Evolutionary conservation across 2,329 filamentous ascomycete genomes (phyloP), one percentile per base, ranked within the genome.

Genomic region (Apiospora aurea): DNA sequence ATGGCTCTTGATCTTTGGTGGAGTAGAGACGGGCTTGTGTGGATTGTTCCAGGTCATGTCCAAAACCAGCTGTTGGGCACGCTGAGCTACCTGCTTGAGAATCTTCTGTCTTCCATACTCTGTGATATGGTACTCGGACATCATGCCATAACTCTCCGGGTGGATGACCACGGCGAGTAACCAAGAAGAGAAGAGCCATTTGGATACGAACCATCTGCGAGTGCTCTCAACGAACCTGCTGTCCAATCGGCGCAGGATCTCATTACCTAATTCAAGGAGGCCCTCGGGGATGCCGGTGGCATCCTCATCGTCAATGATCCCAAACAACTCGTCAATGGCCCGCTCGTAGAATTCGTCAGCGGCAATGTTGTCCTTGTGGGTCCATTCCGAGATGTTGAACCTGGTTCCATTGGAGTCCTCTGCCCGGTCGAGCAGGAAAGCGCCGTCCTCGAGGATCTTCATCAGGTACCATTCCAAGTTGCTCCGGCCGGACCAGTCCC

Each of bases 391-490:
- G 53, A 93, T 85, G 82, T 94, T 91, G 82, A 92, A 88, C 75
- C 92, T 87, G 73, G 91, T 91, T 47, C 91, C 89, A 74, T 93
- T 88, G 77, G 94, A 92, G 79, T 95, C 93, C 81, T 95, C 93
- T 78, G 94, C 91, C 79, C 93, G 92, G 79, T 97, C 95, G 76
- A 98, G 87, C 72, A 98, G 86, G 79, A 98, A 98, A 51, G 95
- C 93, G 75, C 96, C 96, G 77, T 97, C 93, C 82, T 97, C 94
- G 44, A 99, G 89, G 73, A 97, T 94, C 80, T 96, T 94, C 93
- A 97, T 96, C 16, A 99, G 89, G 81, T 96, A 98, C 83, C 94
- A 93, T 83, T 98, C 95, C 86, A 99, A 91, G 75, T 95, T 96
- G 76, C 92, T 90, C 78, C 93, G 95, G 72, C 94, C 94, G 53